Evolutionary conservation across 2,329 filamentous ascomycete genomes (phyloP).

Genomic region (Onygenales sp.): DNA sequence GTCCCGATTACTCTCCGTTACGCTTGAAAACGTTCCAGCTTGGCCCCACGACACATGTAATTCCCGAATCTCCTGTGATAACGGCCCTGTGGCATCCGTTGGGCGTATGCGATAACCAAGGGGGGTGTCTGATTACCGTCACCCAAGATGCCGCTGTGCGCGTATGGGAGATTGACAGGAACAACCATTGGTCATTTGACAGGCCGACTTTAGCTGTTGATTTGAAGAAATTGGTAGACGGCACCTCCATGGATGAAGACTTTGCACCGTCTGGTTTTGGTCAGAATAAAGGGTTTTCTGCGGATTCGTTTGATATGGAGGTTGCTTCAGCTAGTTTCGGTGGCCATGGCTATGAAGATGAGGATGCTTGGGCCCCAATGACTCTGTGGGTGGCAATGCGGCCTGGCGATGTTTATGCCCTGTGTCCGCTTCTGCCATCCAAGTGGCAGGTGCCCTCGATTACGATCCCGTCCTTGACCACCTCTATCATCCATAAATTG

Average conservation of each 20-base stretch:
- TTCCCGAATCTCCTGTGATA: conserved; percentile 69
- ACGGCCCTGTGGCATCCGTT: conserved; percentile 89
- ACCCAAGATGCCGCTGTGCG: conserved; percentile 82
- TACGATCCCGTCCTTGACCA: conserved; percentile 70
- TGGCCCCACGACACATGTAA: conserved; percentile 86
- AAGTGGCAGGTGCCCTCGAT: conserved; percentile 73
- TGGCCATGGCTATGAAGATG: conserved; percentile 50
- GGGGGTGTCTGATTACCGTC: conserved; percentile 74
- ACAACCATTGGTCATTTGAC: conserved; percentile 80
- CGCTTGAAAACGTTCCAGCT: conserved; percentile 81
- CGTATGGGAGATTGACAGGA: conserved; percentile 79
- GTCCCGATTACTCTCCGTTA: conserved; percentile 57
- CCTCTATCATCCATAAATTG: conserved; percentile 69
- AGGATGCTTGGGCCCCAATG: conserved; percentile 79
- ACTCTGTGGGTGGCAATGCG: conserved; percentile 96
- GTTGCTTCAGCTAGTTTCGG: conserved; percentile 87
- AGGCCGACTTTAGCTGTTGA: conserved; percentile 75
- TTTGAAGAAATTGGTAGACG: conserved; percentile 78
- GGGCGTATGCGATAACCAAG: conserved; percentile 55
- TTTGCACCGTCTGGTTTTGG: conserved; percentile 66
- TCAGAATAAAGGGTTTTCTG: conserved; percentile 73
- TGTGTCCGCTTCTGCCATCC: conserved; percentile 80
- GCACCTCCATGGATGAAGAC: conserved; percentile 70
- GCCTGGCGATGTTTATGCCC: conserved; percentile 82
- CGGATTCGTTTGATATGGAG: conserved; percentile 87